Percentiles rank a stretch among this genome's conserved stretches.
Evolutionary conservation across 108 stramenopile species (phyloP).

Genomic region (Cylindrotheca closterium): DNA sequence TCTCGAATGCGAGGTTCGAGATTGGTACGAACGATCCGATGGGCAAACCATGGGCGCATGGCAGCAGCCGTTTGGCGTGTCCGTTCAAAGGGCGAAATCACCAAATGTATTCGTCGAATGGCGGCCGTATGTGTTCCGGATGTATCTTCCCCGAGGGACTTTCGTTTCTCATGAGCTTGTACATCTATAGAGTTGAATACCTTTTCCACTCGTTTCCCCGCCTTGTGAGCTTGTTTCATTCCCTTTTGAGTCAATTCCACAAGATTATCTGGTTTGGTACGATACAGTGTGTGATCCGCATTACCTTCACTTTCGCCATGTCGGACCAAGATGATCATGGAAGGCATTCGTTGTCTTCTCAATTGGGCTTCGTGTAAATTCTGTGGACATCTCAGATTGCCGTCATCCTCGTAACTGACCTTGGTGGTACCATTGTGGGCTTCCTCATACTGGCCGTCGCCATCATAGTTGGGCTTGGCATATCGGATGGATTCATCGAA

Average conservation of each 20-base stretch:
- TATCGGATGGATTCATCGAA: no score
- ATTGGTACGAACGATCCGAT: conserved; percentile 27
- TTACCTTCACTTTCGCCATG: conserved; percentile 47
- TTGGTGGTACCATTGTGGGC: no score
- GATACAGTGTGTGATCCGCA: conserved; percentile 28
- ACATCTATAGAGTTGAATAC: conserved; percentile 27
- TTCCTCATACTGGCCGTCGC: no score
- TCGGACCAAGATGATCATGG: conserved; percentile 33
- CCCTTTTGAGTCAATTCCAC: conserved; percentile 51
- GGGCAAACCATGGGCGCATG: conserved; percentile 21
- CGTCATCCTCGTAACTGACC: no score
- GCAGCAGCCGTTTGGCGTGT: conserved; percentile 40
- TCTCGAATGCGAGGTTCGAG: conserved; percentile 36
- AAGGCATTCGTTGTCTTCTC: conserved; percentile 22
- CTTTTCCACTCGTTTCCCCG: conserved; percentile 42
- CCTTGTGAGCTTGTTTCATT: conserved; percentile 46
- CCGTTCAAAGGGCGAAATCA: conserved; percentile 59
- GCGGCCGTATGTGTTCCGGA: not conserved
- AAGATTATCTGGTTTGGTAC: conserved; percentile 36
- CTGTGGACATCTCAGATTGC: no score
- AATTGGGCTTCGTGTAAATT: not conserved
- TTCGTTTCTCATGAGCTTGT: no score
- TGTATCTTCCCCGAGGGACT: no score
- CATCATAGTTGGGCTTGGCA: no score
- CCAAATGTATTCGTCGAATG: conserved; percentile 28